phyloP scores from a whole-genome alignment of 306 rosid species.

The Cicer chorassanicum region DNA sequence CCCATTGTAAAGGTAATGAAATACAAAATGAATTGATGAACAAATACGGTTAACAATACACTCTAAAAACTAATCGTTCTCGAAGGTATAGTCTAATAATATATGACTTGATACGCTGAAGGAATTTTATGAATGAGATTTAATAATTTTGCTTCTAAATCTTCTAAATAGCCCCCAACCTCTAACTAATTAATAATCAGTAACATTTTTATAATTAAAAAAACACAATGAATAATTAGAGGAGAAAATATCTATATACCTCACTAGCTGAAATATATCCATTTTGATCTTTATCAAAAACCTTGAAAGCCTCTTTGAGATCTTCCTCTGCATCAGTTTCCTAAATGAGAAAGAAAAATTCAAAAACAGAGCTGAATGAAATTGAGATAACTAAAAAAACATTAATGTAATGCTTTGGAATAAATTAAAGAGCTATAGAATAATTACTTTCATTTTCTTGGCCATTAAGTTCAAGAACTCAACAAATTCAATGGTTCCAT shows the following conservation, averaged over 20 bases:
- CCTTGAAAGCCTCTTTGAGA: slow-evolving; percentile 92
- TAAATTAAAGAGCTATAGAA: not conserved
- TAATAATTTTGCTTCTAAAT: no score
- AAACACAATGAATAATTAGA: not conserved
- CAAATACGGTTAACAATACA: no score
- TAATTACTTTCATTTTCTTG: slow-evolving; percentile 76
- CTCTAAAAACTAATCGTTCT: no score
- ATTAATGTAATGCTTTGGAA: not conserved
- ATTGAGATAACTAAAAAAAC: not conserved
- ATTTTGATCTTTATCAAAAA: slow-evolving; percentile 93
- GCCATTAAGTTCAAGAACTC: slow-evolving; percentile 90
- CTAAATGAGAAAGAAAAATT: slow-evolving; percentile 43
- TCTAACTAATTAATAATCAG: no score
- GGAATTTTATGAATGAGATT: no score
- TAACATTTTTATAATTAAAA: no score
- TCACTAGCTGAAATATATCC: slow-evolving; percentile 93
- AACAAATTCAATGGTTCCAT: slow-evolving; percentile 87
- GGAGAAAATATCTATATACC: slow-evolving; percentile 48
- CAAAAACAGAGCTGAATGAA: not conserved
- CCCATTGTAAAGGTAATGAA: no score
- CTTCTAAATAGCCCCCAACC: no score
- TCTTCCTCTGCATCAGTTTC: slow-evolving; percentile 91
- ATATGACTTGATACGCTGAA: no score
- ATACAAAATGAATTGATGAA: no score
- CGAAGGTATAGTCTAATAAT: no score